A percentile compares a stretch with the other conserved stretches of the same genome.
These are phyloP conservation scores for Vinca major DNA, from an alignment of 305 asterid genomes.

Conservation along the genomic window DNA sequence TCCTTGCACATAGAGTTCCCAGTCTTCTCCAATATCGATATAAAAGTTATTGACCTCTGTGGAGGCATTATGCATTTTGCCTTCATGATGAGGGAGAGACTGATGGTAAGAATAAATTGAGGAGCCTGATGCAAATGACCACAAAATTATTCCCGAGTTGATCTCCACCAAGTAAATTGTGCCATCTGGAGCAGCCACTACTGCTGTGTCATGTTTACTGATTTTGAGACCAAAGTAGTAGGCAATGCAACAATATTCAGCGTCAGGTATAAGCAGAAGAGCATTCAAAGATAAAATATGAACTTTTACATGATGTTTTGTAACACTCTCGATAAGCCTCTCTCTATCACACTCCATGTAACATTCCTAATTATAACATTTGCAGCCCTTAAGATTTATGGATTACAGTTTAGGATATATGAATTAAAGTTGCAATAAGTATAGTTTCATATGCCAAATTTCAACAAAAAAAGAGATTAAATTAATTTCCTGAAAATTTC, in stretches of 20 bases:
- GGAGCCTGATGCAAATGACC: constrained; percentile 78
- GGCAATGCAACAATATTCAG: constrained; percentile 16
- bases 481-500: neutral
- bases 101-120: constrained; percentile 67
- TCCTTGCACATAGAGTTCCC: constrained; percentile 57
- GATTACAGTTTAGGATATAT: no score
- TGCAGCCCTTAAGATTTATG: no score
- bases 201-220: constrained; percentile 54
- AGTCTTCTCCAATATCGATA: constrained; percentile 76
- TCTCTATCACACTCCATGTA: no score
- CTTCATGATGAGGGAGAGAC: constrained; percentile 24
- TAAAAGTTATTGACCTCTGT: constrained; percentile 43
- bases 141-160: constrained; percentile 43
- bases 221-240: constrained; percentile 18
- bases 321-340: no score
- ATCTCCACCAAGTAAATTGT: constrained; percentile 45
- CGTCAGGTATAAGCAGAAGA: neutral
- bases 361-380: no score
- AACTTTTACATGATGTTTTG: no score
- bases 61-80: constrained; percentile 41
- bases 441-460: neutral
- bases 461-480: neutral
- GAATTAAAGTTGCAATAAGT: no score
- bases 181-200: constrained; percentile 85
- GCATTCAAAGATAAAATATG: neutral